phyloP scores from a whole-genome alignment of 306 rosid species.

The Castanospermum australe region DNA sequence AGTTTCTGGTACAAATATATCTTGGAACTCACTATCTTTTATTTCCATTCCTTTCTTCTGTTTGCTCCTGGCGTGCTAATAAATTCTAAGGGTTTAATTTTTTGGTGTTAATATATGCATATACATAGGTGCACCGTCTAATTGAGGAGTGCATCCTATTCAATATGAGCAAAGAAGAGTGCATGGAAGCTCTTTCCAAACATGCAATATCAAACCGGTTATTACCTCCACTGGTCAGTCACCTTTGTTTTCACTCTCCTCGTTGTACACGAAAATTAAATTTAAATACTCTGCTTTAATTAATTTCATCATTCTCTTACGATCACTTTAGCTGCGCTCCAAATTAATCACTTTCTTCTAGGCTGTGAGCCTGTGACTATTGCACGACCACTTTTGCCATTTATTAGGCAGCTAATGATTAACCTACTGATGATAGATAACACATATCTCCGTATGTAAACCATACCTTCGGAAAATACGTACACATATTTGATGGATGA shows the following conservation, averaged over 20 bases:
- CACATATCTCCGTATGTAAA: not conserved
- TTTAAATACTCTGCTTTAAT: not conserved
- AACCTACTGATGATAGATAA: not conserved
- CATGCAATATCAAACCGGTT: slow-evolving; percentile 83
- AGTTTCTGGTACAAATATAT: not conserved
- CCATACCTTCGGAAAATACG: not conserved
- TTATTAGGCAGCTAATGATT: not conserved
- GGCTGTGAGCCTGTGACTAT: too few relatives aligned
- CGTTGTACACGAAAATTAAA: not conserved
- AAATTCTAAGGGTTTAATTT: not conserved
- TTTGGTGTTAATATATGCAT: not conserved
- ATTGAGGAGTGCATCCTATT: slow-evolving; percentile 90
- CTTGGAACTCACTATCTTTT: not conserved
- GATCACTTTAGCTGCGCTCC: not conserved
- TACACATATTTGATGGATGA: not conserved
- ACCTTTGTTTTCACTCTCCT: not conserved
- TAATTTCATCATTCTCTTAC: not conserved
- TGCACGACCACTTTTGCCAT: not conserved
- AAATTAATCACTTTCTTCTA: not conserved
- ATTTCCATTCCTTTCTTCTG: not conserved
- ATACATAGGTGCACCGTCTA: slow-evolving; percentile 75
- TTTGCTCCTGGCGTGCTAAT: not conserved
- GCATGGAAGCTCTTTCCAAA: slow-evolving; percentile 94
- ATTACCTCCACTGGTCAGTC: slow-evolving; percentile 85
- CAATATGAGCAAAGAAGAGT: slow-evolving; percentile 90